These are phyloP conservation scores for Silene uniflora DNA, from an alignment of 148 eudicot genomes.

Conservation along the genomic window DNA sequence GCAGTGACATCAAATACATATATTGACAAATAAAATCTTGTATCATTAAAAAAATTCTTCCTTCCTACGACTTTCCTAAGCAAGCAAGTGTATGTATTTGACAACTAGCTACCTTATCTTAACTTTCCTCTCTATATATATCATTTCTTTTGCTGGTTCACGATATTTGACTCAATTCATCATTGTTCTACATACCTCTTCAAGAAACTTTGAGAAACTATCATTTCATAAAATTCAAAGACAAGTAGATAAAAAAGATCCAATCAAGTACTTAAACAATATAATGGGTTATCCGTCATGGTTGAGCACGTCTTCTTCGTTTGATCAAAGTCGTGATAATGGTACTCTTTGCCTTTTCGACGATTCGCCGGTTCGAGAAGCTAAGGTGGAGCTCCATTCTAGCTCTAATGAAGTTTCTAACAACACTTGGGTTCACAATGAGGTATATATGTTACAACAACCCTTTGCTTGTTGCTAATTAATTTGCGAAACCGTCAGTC, in stretches of 20 bases:
- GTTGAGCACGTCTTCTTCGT: constrained; percentile 44
- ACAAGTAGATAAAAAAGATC: no score
- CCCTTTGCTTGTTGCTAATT: no score
- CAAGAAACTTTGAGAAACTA: neutral
- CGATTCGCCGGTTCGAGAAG: constrained; percentile 45
- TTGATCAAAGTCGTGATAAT: constrained; percentile 38
- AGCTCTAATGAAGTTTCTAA: constrained; percentile 11
- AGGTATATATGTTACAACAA: constrained; percentile 25
- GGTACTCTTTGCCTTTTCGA: constrained; percentile 44
- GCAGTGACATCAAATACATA: neutral
- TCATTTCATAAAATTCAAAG: neutral
- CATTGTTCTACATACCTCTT: neutral
- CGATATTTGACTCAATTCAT: constrained; percentile 11
- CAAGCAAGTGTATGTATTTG: constrained; percentile 9
- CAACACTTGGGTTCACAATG: constrained; percentile 25
- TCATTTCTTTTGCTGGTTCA: constrained; percentile 1
- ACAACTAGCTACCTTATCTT: constrained; percentile 12
- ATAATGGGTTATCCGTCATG: constrained; percentile 62
- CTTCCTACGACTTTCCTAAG: constrained; percentile 13
- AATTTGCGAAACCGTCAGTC: no score
- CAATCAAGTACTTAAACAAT: neutral
- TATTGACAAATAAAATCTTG: neutral
- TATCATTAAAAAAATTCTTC: neutral
- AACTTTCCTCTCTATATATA: constrained; percentile 12
- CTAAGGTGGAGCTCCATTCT: constrained; percentile 27